phyloP scores from a whole-genome alignment of 2,329 filamentous ascomycete genomes.

The Macrophomina tecta region DNA sequence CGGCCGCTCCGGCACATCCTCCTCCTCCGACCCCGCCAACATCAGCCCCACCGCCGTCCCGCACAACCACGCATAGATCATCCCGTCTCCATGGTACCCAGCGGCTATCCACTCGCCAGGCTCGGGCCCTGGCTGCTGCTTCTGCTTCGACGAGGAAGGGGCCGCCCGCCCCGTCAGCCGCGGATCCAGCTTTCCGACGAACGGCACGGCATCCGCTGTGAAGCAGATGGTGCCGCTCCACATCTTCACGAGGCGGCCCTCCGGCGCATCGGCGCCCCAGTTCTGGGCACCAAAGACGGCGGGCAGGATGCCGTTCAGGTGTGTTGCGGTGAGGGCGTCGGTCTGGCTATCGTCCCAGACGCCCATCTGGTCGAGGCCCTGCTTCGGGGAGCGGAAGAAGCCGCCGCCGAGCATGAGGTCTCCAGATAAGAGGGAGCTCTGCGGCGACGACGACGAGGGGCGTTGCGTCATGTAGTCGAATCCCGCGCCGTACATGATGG shows the following conservation, averaged over 20 bases:
- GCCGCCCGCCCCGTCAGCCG: slow-evolving; percentile 29
- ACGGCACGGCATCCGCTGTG: slow-evolving; percentile 13
- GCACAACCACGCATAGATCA: slow-evolving; percentile 30
- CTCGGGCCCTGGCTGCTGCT: slow-evolving; percentile 32
- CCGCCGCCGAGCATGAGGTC: slow-evolving; percentile 53
- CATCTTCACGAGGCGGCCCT: slow-evolving; percentile 12
- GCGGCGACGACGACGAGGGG: slow-evolving; percentile 46
- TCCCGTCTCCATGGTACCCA: slow-evolving; percentile 34
- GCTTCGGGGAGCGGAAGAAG: slow-evolving; percentile 43
- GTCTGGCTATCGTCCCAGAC: slow-evolving; percentile 47
- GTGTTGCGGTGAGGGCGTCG: slow-evolving; percentile 11
- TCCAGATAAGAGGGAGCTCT: slow-evolving; percentile 44
- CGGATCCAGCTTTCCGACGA: slow-evolving; percentile 14
- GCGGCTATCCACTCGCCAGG: slow-evolving; percentile 33
- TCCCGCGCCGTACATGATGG: slow-evolving; percentile 31
- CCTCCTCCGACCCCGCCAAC: slow-evolving; percentile 11
- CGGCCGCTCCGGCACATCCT: slow-evolving; percentile 7
- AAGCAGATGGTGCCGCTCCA: slow-evolving; percentile 38
- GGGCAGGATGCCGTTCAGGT: slow-evolving; percentile 34
- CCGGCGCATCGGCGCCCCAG: slow-evolving; percentile 17
- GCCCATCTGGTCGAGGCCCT: slow-evolving; percentile 28
- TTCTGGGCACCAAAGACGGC: slow-evolving; percentile 22
- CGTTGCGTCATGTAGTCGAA: slow-evolving; percentile 27
- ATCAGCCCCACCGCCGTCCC: slow-evolving; percentile 16
- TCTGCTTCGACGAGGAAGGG: slow-evolving; percentile 17